Evolutionary conservation across 352 stramenopile species (phyloP), one percentile per base, ranked within the genome.

Genomic region (Lagenidium giganteum): DNA sequence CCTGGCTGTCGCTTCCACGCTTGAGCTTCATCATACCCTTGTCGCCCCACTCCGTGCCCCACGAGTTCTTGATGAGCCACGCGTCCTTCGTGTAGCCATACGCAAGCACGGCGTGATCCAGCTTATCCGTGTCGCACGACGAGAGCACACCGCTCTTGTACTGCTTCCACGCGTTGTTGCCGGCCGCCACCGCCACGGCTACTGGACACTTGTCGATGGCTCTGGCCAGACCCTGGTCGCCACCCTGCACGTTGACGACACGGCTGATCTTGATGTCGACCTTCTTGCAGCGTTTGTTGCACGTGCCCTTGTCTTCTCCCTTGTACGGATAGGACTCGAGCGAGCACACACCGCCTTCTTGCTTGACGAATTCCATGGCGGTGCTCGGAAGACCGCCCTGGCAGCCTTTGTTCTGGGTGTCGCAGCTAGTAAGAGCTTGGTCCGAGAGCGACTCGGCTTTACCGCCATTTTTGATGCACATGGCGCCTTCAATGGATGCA

Each of bases 41-140:
- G 37, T 93, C 76, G 45, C 90, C 93, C 88, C 89, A 98, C 17
- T 58, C 63, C 5, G 65, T 50, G 28, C 94, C 95, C 95, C 93
- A 98, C 27, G 92, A 96, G 64, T 99, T 99, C 46, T 95, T 96
- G 20, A 98, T 71, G 44, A 96, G 96, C 64, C 88, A 96, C 18
- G 51, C 64, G 0, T 43, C 57, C 38, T 55, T 63, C 33, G 80
- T 79, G 65, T 98, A 98, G 18, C 94, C 95, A 17, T 98, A 88
- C 5, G 88, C 81, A 29, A 98, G 70, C n/a, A 98, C 91, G 16
- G 90, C 96, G 61, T 99, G 95, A 60, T 99, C 94, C 48, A 98
- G 75, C 20, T 88, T 61, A 12, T 78, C 70, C 32, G 88, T 93
- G 37, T 71, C 73, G 22, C 61, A 78, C 5, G 37, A 56, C 29